Base-by-base conservation (phyloP, 2,329 filamentous ascomycete genomes). In the Pseudonectria buxi region DNA sequence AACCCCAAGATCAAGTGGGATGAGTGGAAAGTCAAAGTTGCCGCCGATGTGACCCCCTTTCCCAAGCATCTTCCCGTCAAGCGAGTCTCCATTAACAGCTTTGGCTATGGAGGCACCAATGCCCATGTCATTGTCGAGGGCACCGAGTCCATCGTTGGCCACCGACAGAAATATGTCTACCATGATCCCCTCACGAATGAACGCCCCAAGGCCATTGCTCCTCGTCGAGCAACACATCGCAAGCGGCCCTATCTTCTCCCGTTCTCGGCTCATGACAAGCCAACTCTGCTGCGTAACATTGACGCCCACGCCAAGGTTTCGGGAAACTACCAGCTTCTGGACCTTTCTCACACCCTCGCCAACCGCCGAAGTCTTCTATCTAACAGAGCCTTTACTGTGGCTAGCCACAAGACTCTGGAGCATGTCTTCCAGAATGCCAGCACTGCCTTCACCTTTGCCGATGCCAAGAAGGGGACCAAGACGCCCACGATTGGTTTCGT, bases 61-160 rank as follows among this genome's bases (percentile, higher is more conserved):
- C 44, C 46, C 10, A 40, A 36, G n/a, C 35, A 38, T 4, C 13
- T 37, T 6, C 26, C 34, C 10, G 32, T 33, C 25, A 28, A 15
- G 7, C 39, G 41, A n/a, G 39, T 38, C 6, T 47, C 43, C 26
- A 44, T 56, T 28, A 55, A 55, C 41, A 47, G 52, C 9, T 56
- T 55, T 28, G 53, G 50, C 2, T 50, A 50, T 25, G 50, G 53
- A 4, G 53, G 52, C n/a, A 40, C 46, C 7, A 55, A 56, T 14
- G 44, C 41, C 6, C 53, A 55, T 24, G 44, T 48, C 12, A 42
- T 54, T 7, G 26, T 54, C 10, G 45, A 54, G 24, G 39, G 18
- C 9, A 16, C 25, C 10, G 22, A 33, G 24, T 26, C 26, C 15
- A 10, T 30, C 5, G 9, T 5, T 22, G 18, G 18, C 9, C 5